Conservation (phyloP, 2,329 filamentous ascomycete genomes). For the Scytalidium lignicola region DNA sequence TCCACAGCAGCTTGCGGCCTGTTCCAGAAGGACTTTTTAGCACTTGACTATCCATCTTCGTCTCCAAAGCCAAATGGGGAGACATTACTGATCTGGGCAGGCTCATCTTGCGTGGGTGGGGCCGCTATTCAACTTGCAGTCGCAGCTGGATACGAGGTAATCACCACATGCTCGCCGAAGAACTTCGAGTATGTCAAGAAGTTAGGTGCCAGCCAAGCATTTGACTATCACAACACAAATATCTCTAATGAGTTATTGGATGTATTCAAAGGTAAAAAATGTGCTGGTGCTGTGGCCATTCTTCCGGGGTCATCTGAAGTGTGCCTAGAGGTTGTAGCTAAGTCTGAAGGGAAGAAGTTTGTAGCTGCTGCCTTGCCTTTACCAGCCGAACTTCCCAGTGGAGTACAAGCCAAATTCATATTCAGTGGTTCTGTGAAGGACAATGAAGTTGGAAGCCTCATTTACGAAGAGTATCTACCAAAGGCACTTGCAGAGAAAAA, state of each 20-base stretch:
- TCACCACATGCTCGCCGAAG: constrained; percentile 29
- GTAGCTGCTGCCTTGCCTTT: not conserved
- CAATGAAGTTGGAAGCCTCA: constrained; percentile 23
- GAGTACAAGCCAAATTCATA: constrained; percentile 20
- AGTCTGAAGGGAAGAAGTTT: constrained; percentile 18
- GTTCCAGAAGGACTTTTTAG: constrained; percentile 19
- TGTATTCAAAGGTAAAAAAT: constrained; percentile 20
- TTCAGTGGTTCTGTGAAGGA: constrained; percentile 18
- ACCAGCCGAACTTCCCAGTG: constrained; percentile 2
- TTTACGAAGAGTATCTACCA: constrained; percentile 28
- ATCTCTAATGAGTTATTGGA: constrained; percentile 5
- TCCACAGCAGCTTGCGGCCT: constrained; percentile 28
- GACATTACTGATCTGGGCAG: constrained; percentile 30
- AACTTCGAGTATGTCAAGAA: constrained; percentile 31
- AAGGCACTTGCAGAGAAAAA: constrained; percentile 29
- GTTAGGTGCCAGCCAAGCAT: constrained; percentile 35
- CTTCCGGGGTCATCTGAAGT: constrained; percentile 13
- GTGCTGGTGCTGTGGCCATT: constrained; percentile 25
- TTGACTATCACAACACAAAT: constrained; percentile 31
- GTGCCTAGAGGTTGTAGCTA: constrained; percentile 22
- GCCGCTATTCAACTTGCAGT: constrained; percentile 38
- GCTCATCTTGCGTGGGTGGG: constrained; percentile 12
- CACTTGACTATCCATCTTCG: constrained; percentile 16
- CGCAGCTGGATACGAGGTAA: constrained; percentile 35
- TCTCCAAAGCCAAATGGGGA: constrained; percentile 22